Percentiles rank a stretch among this genome's conserved stretches.
These are phyloP conservation scores for Balamuthia mandrillaris DNA, from an alignment of 208 protist species.

Conservation along the genomic window DNA sequence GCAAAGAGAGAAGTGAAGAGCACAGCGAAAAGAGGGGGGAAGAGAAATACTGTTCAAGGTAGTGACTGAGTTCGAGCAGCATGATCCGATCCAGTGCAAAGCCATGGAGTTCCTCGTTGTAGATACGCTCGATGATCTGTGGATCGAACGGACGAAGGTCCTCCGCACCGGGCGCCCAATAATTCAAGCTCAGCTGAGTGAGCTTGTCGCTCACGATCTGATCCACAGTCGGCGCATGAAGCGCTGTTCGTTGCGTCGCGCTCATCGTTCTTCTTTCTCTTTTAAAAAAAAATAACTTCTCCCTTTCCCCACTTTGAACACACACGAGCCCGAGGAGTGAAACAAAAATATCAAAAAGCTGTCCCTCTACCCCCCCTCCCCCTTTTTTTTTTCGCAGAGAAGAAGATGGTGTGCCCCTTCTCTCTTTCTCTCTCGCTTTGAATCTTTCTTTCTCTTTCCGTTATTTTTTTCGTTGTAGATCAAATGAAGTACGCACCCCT, in stretches of 20 bases:
- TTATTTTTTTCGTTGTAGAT: too few species aligned
- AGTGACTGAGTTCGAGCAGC: slow-evolving; percentile 44
- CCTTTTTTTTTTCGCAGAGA: neutral
- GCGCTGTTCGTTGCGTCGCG: too few species aligned
- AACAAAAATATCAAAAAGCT: too few species aligned
- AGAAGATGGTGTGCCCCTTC: neutral
- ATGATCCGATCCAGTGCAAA: neutral
- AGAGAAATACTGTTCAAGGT: slow-evolving; percentile 32
- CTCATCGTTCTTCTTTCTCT: neutral
- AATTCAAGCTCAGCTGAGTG: slow-evolving; percentile 13
- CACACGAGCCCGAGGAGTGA: too few species aligned
- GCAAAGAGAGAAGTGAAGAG: neutral
- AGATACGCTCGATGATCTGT: slow-evolving; percentile 45
- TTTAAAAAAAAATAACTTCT: neutral
- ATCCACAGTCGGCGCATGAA: slow-evolving; percentile 7
- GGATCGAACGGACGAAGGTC: slow-evolving; percentile 1
- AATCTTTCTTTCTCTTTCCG: neutral
- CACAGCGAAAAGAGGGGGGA: neutral
- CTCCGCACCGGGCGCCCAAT: neutral
- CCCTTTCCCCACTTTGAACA: neutral
- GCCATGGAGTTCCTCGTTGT: neutral
- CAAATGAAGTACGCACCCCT: too few species aligned
- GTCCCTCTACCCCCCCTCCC: neutral
- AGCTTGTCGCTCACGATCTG: slow-evolving; percentile 7
- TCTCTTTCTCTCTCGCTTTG: neutral